These are phyloP conservation scores for Trichophyton simii DNA, from an alignment of 2,329 filamentous ascomycete species.

Conservation along the genomic window DNA sequence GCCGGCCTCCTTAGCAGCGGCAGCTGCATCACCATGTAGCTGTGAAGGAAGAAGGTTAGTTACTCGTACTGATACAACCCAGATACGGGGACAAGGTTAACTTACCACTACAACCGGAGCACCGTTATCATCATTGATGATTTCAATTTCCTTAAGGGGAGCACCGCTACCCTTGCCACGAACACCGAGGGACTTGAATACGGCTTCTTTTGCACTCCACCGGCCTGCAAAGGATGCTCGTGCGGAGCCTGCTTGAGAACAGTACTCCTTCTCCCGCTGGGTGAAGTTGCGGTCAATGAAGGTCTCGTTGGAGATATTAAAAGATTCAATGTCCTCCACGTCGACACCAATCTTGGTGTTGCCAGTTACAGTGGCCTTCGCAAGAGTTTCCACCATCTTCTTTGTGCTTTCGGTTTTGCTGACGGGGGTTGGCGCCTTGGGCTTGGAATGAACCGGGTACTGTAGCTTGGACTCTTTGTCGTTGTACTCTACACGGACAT, in stretches of 20 bases:
- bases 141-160: slow-evolving; percentile 87
- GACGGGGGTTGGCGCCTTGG: slow-evolving; percentile 36
- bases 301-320: slow-evolving; percentile 88
- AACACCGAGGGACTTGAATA: slow-evolving; percentile 94
- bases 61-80: not conserved
- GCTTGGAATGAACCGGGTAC: slow-evolving; percentile 59
- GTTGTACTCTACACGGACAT: slow-evolving; percentile 70
- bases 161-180: slow-evolving; percentile 78
- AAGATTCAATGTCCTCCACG: slow-evolving; percentile 72
- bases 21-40: slow-evolving; percentile 75
- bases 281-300: slow-evolving; percentile 96
- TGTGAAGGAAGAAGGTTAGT: slow-evolving; percentile 27
- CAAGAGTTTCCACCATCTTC: slow-evolving; percentile 65
- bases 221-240: slow-evolving; percentile 87
- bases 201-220: slow-evolving; percentile 95
- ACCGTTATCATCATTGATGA: slow-evolving; percentile 65
- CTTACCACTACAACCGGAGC: slow-evolving; percentile 77
- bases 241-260: slow-evolving; percentile 62
- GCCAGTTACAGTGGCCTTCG: slow-evolving; percentile 47
- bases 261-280: slow-evolving; percentile 69
- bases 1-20: slow-evolving; percentile 71
- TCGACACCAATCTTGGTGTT: slow-evolving; percentile 84
- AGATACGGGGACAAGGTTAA: slow-evolving; percentile 16
- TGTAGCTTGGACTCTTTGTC: slow-evolving; percentile 73
- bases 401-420: slow-evolving; percentile 53